Conservation (phyloP, 129 eudicot genomes). For the Tanacetum coccineum region DNA sequence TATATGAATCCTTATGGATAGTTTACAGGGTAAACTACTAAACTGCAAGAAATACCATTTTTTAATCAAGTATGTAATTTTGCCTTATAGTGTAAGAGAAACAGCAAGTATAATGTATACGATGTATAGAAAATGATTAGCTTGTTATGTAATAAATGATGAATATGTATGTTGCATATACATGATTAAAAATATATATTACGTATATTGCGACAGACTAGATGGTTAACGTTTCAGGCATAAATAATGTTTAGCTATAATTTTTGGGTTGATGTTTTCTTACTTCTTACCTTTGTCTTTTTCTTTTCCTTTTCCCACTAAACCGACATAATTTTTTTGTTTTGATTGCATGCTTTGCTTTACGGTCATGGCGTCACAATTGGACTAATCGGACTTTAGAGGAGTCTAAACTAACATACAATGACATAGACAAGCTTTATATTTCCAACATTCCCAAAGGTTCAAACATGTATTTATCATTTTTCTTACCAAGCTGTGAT, state of each 20-base stretch:
- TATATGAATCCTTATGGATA: no score
- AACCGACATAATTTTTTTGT: conserved; percentile 73
- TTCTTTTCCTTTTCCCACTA: background rate
- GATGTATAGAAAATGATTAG: no score
- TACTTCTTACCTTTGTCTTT: conserved; percentile 1
- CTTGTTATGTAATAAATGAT: no score
- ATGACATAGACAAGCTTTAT: conserved; percentile 78
- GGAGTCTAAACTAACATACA: conserved; percentile 47
- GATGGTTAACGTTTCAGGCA: background rate
- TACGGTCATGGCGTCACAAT: conserved; percentile 67
- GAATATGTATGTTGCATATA: no score
- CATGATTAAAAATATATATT: no score
- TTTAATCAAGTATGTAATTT: no score
- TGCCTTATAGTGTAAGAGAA: no score
- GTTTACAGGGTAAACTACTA: no score
- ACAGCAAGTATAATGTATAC: no score
- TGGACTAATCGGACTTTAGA: conserved; percentile 61
- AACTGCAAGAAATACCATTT: no score
- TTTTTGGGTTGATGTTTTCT: background rate
- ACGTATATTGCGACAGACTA: no score
- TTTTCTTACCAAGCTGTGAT: background rate
- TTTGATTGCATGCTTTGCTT: conserved; percentile 65
- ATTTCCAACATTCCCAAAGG: conserved; percentile 70
- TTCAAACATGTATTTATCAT: conserved; percentile 48
- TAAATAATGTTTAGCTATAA: background rate